Evolutionary conservation across 139 green algal species (phyloP).

Genomic region (Axilococcus clingmanii): DNA sequence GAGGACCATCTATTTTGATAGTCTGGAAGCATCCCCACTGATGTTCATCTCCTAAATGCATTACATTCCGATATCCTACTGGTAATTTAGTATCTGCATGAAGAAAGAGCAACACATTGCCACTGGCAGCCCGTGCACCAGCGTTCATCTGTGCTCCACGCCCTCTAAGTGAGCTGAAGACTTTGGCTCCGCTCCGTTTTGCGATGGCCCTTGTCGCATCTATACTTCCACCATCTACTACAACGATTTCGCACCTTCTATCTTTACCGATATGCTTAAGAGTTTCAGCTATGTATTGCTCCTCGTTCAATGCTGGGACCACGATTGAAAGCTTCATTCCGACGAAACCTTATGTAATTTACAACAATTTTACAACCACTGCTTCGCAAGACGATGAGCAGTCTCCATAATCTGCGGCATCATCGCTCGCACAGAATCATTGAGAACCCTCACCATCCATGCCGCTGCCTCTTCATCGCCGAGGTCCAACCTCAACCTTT

Average conservation of each 20-base stretch:
- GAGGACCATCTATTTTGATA: slow-evolving; percentile 31
- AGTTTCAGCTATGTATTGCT: slow-evolving; percentile 3
- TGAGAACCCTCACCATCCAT: slow-evolving; percentile 85
- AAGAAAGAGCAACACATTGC: slow-evolving; percentile 52
- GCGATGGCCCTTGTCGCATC: slow-evolving; percentile 34
- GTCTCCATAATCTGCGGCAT: slow-evolving; percentile 67
- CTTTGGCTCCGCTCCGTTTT: slow-evolving; percentile 13
- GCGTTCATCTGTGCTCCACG: slow-evolving; percentile 45
- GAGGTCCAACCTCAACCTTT: slow-evolving; percentile 88
- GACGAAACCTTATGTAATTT: slow-evolving; percentile 2
- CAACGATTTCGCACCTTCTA: slow-evolving; percentile 28
- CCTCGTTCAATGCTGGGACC: slow-evolving; percentile 13
- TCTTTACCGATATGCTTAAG: background rate
- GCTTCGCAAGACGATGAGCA: slow-evolving; percentile 3
- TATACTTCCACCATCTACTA: slow-evolving; percentile 53
- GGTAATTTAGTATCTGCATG: slow-evolving; percentile 55
- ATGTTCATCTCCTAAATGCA: background rate
- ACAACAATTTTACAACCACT: slow-evolving; percentile 4
- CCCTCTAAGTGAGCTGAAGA: slow-evolving; percentile 11
- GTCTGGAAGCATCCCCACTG: slow-evolving; percentile 49
- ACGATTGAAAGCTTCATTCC: slow-evolving; percentile 1
- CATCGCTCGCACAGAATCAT: slow-evolving; percentile 71
- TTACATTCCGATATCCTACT: slow-evolving; percentile 3
- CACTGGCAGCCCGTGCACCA: slow-evolving; percentile 23
- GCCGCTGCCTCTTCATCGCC: slow-evolving; percentile 79